phyloP scores from a whole-genome alignment of 164 flowering plant species.

The Piper betle region DNA sequence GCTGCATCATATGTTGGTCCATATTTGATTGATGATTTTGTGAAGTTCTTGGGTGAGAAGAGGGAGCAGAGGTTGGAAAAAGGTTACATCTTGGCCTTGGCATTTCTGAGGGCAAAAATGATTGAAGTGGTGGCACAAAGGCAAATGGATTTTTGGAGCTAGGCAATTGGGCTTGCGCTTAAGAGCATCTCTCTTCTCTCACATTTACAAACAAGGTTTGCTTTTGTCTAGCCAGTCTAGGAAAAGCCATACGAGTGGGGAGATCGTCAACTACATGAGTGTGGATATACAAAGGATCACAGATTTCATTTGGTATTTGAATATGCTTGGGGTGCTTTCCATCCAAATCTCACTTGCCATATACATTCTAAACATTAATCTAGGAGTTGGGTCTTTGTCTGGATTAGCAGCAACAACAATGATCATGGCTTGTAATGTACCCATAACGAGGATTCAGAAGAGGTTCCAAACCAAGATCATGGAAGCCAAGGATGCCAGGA shows the following conservation, averaged over 20 bases:
- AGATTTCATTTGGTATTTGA: conserved; percentile 71
- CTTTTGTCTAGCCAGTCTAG: conserved; percentile 63
- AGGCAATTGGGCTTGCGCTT: conserved; percentile 82
- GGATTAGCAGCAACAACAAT: conserved; percentile 52
- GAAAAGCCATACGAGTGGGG: conserved; percentile 76
- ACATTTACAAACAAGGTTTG: conserved; percentile 70
- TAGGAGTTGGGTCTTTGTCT: conserved; percentile 59
- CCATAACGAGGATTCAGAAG: conserved; percentile 62
- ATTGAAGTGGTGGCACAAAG: conserved; percentile 74
- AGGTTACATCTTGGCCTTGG: conserved; percentile 67
- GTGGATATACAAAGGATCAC: conserved; percentile 83
- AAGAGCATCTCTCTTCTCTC: conserved; percentile 64
- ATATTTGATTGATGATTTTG: conserved; percentile 68
- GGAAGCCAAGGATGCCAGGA: conserved; percentile 72
- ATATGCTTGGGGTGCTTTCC: conserved; percentile 75
- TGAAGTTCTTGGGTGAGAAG: conserved; percentile 40
- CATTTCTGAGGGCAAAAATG: conserved; percentile 64
- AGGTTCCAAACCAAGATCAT: conserved; percentile 59
- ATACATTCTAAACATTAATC: conserved; percentile 37
- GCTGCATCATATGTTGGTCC: conserved; percentile 79
- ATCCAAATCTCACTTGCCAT: conserved; percentile 78
- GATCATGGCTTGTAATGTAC: conserved; percentile 71
- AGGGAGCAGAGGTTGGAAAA: conserved; percentile 21
- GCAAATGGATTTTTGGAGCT: conserved; percentile 96
- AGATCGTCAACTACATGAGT: conserved; percentile 84